Evolutionary conservation across 1,139 yeast species (phyloP).

Genomic region (Geotrichum australiense): DNA sequence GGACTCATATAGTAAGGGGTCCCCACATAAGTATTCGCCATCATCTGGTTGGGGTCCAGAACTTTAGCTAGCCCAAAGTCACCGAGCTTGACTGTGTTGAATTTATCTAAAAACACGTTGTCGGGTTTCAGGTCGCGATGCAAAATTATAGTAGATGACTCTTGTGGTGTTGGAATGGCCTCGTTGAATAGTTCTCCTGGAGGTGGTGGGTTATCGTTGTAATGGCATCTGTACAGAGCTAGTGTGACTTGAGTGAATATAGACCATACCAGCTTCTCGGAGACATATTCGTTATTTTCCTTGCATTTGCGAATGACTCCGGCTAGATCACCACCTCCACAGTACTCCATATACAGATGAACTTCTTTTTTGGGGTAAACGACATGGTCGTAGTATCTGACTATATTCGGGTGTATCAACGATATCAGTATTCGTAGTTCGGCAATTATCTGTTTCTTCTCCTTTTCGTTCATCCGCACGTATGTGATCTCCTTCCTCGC

Average conservation of each 20-base stretch:
- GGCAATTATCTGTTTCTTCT: constrained; percentile 79
- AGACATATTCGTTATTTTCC: constrained; percentile 53
- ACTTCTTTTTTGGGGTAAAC: constrained; percentile 69
- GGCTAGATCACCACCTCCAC: constrained; percentile 92
- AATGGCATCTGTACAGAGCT: constrained; percentile 88
- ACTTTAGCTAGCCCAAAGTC: constrained; percentile 69
- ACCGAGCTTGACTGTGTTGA: constrained; percentile 49
- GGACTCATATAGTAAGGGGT: constrained; percentile 87
- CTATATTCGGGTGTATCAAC: constrained; percentile 82
- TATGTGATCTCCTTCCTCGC: constrained; percentile 92
- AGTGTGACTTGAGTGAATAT: constrained; percentile 76
- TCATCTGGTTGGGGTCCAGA: constrained; percentile 60
- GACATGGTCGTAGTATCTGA: constrained; percentile 82
- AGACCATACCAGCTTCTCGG: constrained; percentile 86
- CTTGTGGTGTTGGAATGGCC: constrained; percentile 23
- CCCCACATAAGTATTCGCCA: constrained; percentile 76
- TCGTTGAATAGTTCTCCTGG: constrained; percentile 44
- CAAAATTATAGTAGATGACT: constrained; percentile 44
- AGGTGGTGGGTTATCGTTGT: constrained; percentile 70
- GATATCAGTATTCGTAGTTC: constrained; percentile 81
- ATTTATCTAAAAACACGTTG: constrained; percentile 65
- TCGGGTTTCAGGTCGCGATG: constrained; percentile 92
- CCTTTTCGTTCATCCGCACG: constrained; percentile 82
- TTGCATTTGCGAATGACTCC: constrained; percentile 64
- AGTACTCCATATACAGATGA: constrained; percentile 92